Base-by-base conservation (phyloP, 352 stramenopile genomes). In the Hyaloperonospora brassicae region DNA sequence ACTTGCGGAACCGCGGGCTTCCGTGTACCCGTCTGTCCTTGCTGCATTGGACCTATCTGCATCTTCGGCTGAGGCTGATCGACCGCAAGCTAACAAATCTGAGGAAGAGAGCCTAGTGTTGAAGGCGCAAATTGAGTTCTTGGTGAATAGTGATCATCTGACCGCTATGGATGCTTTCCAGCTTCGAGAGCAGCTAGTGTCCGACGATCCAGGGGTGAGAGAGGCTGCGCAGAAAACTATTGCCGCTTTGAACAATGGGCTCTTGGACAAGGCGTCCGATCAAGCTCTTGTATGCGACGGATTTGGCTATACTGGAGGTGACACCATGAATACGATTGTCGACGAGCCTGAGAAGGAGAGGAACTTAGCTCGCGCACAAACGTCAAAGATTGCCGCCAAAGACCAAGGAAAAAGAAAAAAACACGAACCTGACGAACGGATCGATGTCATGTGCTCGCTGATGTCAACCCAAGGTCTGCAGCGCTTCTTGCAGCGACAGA, bases 391-490 rank as follows among this genome's bases (percentile, higher is more conserved):
- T 17, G 21, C 35, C 22, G 44, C 22, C 4, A 21, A 49, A 47
- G 27, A 22, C 35, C 30, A 45, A 40, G 41, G 55, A 22, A 42
- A 55, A 22, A 63, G 60, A 49, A 46, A 47, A 41, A 49, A 5
- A 5, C 10, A 23, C 5, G 46, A 70, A 39, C 64, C 56, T 31
- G 66, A 81, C 41, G 61, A 72, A 43, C 70, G 80, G 14, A 61
- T 93, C 23, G 77, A 93, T 55, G 82, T 87, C 44, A 56, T 93
- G 45, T 93, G 82, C 63, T 93, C 82, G 46, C 57, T 93, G 21
- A 60, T 93, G 56, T 93, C 82, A n/a, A 84, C 79, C 1, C 64
- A 76, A 6, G 82, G 76, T 12, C 55, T 93, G 38, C 70, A 79
- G n/a, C 68, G 73, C 31, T 86, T 81, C 50, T 64, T 93, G 22